Conservation (phyloP, 495 filamentous ascomycete genomes). For the Neurospora tetraspora region DNA sequence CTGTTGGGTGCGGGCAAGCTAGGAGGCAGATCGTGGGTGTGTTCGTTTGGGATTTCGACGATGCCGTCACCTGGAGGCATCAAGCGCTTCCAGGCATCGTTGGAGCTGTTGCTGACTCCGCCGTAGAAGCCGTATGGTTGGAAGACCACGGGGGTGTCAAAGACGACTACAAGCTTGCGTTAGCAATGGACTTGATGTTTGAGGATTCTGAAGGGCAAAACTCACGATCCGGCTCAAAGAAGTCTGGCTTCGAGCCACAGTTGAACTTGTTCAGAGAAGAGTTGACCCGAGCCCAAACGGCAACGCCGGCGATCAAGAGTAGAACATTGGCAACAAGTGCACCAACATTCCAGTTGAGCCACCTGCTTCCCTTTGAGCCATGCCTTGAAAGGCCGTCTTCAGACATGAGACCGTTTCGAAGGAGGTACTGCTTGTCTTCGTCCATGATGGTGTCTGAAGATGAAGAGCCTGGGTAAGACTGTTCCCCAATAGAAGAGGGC, state of each 20-base stretch:
- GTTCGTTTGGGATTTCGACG: slow-evolving; percentile 1
- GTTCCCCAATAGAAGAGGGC: background rate
- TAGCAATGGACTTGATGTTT: background rate
- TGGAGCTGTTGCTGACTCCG: background rate
- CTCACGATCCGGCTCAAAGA: slow-evolving; percentile 4
- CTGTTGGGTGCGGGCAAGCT: slow-evolving; percentile 2
- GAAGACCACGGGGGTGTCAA: background rate
- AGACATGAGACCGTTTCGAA: background rate
- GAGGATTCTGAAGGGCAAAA: background rate
- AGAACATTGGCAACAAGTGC: slow-evolving; percentile 1
- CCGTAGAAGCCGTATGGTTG: slow-evolving; percentile 1
- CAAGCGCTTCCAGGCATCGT: slow-evolving; percentile 3
- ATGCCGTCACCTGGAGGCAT: slow-evolving; percentile 4
- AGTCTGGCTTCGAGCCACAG: background rate
- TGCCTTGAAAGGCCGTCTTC: background rate
- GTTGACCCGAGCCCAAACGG: slow-evolving; percentile 1
- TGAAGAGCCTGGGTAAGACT: background rate
- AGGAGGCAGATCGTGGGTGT: background rate
- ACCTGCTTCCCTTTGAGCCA: background rate
- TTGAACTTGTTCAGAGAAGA: background rate
- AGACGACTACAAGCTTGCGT: background rate
- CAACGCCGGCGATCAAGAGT: background rate
- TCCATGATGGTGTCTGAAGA: background rate
- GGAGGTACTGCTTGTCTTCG: slow-evolving; percentile 1
- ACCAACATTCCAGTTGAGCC: background rate